Evolutionary conservation across 441 rosid species (phyloP).

Genomic region (Erodium chrysanthum): DNA sequence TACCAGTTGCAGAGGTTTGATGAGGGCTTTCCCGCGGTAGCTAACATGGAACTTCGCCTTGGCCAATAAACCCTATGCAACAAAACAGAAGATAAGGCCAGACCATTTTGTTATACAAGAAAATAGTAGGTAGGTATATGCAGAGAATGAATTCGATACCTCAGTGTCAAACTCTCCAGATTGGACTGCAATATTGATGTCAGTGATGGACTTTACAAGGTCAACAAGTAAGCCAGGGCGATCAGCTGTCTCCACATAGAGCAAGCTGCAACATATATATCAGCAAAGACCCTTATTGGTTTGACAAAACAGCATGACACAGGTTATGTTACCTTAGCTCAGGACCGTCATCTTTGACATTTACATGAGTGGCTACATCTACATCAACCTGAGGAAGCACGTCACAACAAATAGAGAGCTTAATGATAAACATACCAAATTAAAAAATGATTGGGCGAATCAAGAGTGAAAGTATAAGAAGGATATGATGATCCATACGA

Average conservation of each 20-base stretch:
- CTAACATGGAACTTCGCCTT: constrained; percentile 92
- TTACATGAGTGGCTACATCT: constrained; percentile 77
- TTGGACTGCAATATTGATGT: constrained; percentile 63
- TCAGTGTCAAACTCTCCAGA: constrained; percentile 98
- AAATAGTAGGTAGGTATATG: too few relatives aligned
- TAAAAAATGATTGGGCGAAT: too few relatives aligned
- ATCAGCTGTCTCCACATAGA: constrained; percentile 82
- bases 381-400: constrained; percentile 64
- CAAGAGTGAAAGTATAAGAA: too few relatives aligned
- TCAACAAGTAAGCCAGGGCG: constrained; percentile 89
- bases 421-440: too few relatives aligned
- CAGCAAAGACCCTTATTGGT: neutral
- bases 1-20: constrained; percentile 90
- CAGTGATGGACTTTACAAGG: constrained; percentile 65
- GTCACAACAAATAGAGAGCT: constrained; percentile 11
- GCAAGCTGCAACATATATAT: constrained; percentile 42
- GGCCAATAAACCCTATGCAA: constrained; percentile 71
- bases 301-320: constrained; percentile 5
- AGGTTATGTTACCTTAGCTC: constrained; percentile 54
- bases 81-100: neutral
- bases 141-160: constrained; percentile 27
- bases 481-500: too few relatives aligned
- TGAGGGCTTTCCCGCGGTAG: constrained; percentile 70
- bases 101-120: neutral
- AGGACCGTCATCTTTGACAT: constrained; percentile 54